Percentiles rank a stretch among this genome's conserved stretches.
These are phyloP conservation scores for Chrysoporthe deuterocubensis DNA, from an alignment of 2,329 filamentous ascomycete genomes.

Conservation along the genomic window DNA sequence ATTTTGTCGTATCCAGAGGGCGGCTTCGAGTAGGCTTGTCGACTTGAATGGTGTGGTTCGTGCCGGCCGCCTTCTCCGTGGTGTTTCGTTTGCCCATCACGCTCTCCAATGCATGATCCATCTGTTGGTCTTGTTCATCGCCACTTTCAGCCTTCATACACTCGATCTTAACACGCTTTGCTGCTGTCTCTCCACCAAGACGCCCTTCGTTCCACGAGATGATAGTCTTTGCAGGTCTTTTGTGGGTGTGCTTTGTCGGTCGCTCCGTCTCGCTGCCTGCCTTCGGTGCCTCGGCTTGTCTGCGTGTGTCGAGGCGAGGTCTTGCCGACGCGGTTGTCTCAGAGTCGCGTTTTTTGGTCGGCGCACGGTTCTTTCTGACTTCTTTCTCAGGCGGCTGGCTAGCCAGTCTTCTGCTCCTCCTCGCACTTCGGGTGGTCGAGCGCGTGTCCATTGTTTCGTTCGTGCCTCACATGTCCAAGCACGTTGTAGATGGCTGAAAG, in stretches of 20 bases:
- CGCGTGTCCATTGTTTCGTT: conserved; percentile 11
- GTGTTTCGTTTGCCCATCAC: too few relatives aligned
- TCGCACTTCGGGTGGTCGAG: conserved; percentile 9
- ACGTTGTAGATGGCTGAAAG: neutral
- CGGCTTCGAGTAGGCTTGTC: too few relatives aligned
- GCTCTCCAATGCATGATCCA: too few relatives aligned
- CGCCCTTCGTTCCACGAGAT: neutral
- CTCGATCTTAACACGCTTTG: too few relatives aligned
- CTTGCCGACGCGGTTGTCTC: neutral
- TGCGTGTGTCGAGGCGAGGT: neutral
- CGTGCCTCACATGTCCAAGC: neutral
- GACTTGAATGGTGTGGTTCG: too few relatives aligned
- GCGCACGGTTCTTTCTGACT: neutral
- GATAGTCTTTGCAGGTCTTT: neutral
- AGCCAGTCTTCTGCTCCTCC: conserved; percentile 14
- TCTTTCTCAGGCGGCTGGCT: neutral
- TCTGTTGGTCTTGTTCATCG: too few relatives aligned
- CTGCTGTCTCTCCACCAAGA: neutral
- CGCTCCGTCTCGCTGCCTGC: neutral
- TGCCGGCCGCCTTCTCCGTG: too few relatives aligned
- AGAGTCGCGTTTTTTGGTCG: neutral
- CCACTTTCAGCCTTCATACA: too few relatives aligned
- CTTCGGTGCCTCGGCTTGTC: neutral
- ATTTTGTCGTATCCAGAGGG: too few relatives aligned
- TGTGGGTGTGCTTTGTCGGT: fast-evolving